Evolutionary conservation across 2,329 filamentous ascomycete genomes (phyloP), one percentile per base, ranked within the genome.

Genomic region (Fusarium guadeloupense): DNA sequence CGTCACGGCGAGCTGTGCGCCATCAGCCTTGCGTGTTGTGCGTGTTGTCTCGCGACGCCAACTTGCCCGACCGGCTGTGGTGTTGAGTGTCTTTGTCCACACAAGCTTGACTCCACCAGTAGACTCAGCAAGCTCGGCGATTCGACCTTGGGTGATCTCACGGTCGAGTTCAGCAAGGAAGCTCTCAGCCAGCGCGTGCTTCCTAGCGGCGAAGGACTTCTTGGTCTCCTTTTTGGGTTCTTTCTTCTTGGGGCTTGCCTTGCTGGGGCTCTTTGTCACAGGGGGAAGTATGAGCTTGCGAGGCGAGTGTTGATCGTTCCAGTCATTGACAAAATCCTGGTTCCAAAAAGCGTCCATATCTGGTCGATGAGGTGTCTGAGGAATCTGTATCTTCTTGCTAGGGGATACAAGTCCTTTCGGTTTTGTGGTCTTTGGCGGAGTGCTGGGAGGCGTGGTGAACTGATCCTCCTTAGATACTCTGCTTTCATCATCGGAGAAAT

Each of bases 71-170:
- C 91, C 91, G 13, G 91, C 91, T 0, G 91, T 94, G 2, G 89
- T 90, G 71, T 89, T 90, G 45, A 95, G 84, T n/a, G 85, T 91
- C 66, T 89, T 91, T 57, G 83, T 88, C 91, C 91, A 95, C 37
- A 85, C 75, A 31, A 94, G 80, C 51, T 84, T 83, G 40, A 94
- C 82, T 1, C 91, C 91, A 16, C 91, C 90, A 0, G 89, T 90
- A 1, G 80, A 75, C 3, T 80, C 78, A 0, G 89, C 81, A 17
- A 93, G 78, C 20, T 79, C 68, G 1, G 78, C 72, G 8, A 95
- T 83, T 57, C 81, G 77, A 9, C 88, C 86, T 3, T 80, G 67
- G 0, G 89, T 88, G 64, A 94, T 85, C 33, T 76, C 80, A 0
- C 71, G 67, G 72, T 95, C 91, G n/a, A 95, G 84, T 63, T 92